phyloP scores from a whole-genome alignment of 2,329 filamentous ascomycete species.

The Proliferodiscus dingleyae region DNA sequence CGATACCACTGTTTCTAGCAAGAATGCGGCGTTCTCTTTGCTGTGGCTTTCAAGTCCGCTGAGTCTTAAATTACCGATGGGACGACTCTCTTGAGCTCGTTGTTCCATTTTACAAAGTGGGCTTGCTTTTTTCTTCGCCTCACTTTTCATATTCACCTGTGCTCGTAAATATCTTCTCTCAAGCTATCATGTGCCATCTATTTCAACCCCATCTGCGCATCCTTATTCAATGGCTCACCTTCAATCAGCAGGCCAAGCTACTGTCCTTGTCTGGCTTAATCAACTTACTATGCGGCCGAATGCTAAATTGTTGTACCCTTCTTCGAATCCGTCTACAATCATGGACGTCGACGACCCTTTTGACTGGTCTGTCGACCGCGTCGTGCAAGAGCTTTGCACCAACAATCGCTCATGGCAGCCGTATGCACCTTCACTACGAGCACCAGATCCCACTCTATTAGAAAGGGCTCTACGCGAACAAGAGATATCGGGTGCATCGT shows the following conservation, averaged over 20 bases:
- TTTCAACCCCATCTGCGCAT: slow-evolving; percentile 5
- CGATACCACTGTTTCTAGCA: too few species aligned
- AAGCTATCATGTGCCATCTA: background rate
- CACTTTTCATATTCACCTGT: too few species aligned
- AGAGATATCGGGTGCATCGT: slow-evolving; percentile 40
- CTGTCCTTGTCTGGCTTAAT: slow-evolving; percentile 14
- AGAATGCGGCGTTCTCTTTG: too few species aligned
- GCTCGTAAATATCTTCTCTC: too few species aligned
- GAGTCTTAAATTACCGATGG: too few species aligned
- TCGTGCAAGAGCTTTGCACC: slow-evolving; percentile 62
- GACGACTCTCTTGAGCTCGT: too few species aligned
- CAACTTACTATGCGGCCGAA: slow-evolving; percentile 2
- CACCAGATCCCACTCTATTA: slow-evolving; percentile 48
- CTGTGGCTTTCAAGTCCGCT: too few species aligned
- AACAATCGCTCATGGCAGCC: slow-evolving; percentile 44
- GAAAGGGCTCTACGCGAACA: slow-evolving; percentile 53
- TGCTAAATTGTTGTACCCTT: slow-evolving; percentile 15
- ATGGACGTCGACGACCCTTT: slow-evolving; percentile 59
- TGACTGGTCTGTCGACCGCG: slow-evolving; percentile 63
- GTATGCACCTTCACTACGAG: slow-evolving; percentile 26
- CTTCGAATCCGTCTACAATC: slow-evolving; percentile 24
- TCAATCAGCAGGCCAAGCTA: slow-evolving; percentile 6
- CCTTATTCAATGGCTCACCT: slow-evolving; percentile 23
- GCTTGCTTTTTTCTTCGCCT: too few species aligned
- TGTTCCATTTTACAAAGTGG: too few species aligned